Evolutionary conservation across 202 grass and related monocot species (phyloP).

Genomic region (Eragrostis tef): DNA sequence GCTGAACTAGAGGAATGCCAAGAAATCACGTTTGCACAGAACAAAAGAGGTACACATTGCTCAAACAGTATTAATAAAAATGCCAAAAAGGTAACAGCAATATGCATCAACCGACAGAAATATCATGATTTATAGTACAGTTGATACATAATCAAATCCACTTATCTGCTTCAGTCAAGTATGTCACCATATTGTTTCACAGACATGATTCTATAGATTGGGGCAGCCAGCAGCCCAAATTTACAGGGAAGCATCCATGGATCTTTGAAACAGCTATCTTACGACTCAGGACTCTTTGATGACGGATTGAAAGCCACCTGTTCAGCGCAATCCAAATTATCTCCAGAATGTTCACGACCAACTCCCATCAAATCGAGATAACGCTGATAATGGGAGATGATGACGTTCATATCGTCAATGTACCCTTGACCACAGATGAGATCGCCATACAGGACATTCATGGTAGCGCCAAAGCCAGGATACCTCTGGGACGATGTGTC

Average conservation of each 20-base stretch:
- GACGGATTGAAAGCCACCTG: conserved; percentile 66
- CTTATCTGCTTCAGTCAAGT: conserved; percentile 17
- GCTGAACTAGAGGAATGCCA: conserved; percentile 16
- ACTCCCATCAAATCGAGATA: conserved; percentile 79
- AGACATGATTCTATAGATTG: conserved; percentile 11
- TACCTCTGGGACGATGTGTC: conserved; percentile 65
- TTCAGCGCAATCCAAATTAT: conserved; percentile 73
- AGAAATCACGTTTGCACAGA: conserved; percentile 7
- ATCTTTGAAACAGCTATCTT: conserved; percentile 34
- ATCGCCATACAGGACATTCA: conserved; percentile 78
- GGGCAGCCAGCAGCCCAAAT: conserved; percentile 4
- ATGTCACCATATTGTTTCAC: conserved; percentile 4
- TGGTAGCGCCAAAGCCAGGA: conserved; percentile 73
- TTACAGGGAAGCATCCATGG: conserved; percentile 15
- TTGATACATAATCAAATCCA: background rate
- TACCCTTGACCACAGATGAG: conserved; percentile 56
- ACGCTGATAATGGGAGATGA: conserved; percentile 65
- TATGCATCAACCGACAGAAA: background rate
- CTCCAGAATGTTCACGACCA: conserved; percentile 52
- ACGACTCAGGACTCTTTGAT: conserved; percentile 45
- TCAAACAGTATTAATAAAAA: conserved; percentile 1
- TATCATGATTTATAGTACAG: conserved; percentile 19
- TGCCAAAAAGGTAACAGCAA: background rate
- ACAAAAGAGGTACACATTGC: background rate
- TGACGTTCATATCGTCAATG: conserved; percentile 57